Base-by-base conservation (phyloP, 306 rosid species). In the Crotalaria pallida region DNA sequence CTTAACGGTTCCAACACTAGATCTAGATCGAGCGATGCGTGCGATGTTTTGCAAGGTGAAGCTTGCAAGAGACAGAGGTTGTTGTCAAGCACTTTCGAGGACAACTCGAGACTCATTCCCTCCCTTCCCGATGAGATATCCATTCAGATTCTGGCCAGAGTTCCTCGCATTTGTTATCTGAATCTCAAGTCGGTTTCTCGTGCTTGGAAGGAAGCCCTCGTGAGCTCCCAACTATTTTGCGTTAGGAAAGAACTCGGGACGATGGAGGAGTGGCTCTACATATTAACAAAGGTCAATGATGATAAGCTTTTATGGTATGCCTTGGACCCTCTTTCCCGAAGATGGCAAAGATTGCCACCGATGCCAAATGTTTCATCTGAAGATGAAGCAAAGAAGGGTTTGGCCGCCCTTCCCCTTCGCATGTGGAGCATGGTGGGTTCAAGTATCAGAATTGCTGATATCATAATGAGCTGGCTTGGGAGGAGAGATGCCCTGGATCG, bases 71-170 rank as follows among this genome's bases (percentile, higher is more conserved):
- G 83, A 57, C 79, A 33, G 63, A 59, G 76, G 67, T 53, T 73
- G 59, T 79, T 68, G 21, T 60, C 72, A 8, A 22, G 67, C 72
- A 67, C 23, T 18, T 59, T 44, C 7, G 71, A 59, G 79, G 79
- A 67, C 38, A 79, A 53, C 23, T 29, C 22, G 3, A 67, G 83
- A 79, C 52, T 79, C 72, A 79, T 79, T 60, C 74, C 79, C 5
- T 56, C 65, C 43, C 83, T 79, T 59, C 83, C 83, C 43, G 79
- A 79, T 61, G 83, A 79, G 64, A 60, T 79, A 27, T 73, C 83
- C 11, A 10, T 73, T 16, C 83, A 73, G 72, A 79, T 79, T 79
- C 79, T 79, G 7, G 83, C 83, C 26, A 60, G 79, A 44, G 71
- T 79, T 73, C 83, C 83, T 59, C 77, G 83, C 22, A 41, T 67